Base-by-base conservation (phyloP, 345 rosid species). In the Rhodomyrtus tomentosa region DNA sequence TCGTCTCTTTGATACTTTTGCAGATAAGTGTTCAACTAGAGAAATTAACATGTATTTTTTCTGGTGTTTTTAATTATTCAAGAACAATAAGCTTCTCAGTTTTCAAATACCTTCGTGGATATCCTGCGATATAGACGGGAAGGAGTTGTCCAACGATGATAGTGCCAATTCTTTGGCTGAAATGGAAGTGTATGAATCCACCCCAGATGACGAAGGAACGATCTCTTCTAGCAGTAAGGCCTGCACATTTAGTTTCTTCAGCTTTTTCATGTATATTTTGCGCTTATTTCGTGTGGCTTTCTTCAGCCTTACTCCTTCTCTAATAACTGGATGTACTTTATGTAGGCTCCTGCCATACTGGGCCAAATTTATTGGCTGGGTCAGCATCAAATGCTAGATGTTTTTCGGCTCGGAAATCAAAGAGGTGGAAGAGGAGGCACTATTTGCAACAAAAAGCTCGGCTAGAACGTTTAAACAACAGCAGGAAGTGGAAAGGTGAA, bases 401-500 rank as follows among this genome's bases (percentile, higher is more conserved):
- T 85, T 92, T 88, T 87, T 86, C 92, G 14, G 55, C 94, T 83
- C 88, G 92, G 55, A 97, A 88, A 87, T 90, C 92, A 84, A 97
- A 97, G 91, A 92, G 96, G 83, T 97, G 99, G 99, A 97, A 95
- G 89, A 92, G 99, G 79, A 92, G 85, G 72, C 91, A 91, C 85
- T 94, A 93, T 90, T 90, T 91, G 87, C 98, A 97, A 83, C 98
- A 93, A 83, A 94, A 89, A 89, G 99, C 98, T 89, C 93, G 98
- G 80, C 98, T 93, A 88, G 99, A 97, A 87, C 95, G 96, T 81
- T 89, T 95, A 84, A 97, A 94, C 89, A 94, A 88, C 90, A 95
- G 95, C 88, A 92, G 98, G 91, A 95, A 97, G 88, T 92, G 99
- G 98, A 97, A 95, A 92, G 93, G 94, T 81, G 99, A 95, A 88